Evolutionary conservation across 805 yeast genomes (phyloP), one percentile per base, ranked within the genome.

Genomic region (Ogataea zsoltii): DNA sequence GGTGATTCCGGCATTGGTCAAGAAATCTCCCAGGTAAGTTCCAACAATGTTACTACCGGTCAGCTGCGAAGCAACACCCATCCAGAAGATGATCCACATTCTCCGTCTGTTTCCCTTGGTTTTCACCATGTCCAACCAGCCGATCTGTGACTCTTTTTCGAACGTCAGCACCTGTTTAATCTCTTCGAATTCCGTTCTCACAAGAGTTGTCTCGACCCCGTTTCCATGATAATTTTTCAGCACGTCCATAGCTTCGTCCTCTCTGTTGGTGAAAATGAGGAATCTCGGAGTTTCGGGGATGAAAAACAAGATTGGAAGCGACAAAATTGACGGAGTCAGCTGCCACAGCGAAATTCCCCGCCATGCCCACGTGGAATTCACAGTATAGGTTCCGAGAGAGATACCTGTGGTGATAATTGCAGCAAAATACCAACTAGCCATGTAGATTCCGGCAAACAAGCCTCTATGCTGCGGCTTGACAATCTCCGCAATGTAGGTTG

Each of bases 401-500:
- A 63, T 56, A 21, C 62, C 63, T 15, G 61, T 49, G 6, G 65
- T 58, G 29, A 63, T 54, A 14, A 61, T 58, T 26, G 62, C 61
- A 13, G 61, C 67, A 41, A 58, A 48, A 23, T 61, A 55, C 59
- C 63, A 63, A 45, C 56, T 51, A 7, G 65, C 55, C 56, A 60
- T 61, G 39, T 60, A 62, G 11, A 59, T 32, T 18, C 65, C 65
- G 6, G 55, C 52, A 10, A 58, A 40, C 17, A 59, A 48, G 18
- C 66, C 70, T 51, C 71, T 57, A 26, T 58, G 52, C 23, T 59
- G 52, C 11, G 66, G 54, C 31, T 55, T 61, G n/a, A 60, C 61
- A 33, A 67, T 55, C 49, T 69, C 74, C 11, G 69, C 61, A 21
- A 67, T 62, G 44, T 64, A 63, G 3, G 67, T 59, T 18, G 71